A percentile compares a stretch with the other conserved stretches of the same genome.
phyloP scores from a whole-genome alignment of 768 basidiomycete species.

The Sarcodon sp. region DNA sequence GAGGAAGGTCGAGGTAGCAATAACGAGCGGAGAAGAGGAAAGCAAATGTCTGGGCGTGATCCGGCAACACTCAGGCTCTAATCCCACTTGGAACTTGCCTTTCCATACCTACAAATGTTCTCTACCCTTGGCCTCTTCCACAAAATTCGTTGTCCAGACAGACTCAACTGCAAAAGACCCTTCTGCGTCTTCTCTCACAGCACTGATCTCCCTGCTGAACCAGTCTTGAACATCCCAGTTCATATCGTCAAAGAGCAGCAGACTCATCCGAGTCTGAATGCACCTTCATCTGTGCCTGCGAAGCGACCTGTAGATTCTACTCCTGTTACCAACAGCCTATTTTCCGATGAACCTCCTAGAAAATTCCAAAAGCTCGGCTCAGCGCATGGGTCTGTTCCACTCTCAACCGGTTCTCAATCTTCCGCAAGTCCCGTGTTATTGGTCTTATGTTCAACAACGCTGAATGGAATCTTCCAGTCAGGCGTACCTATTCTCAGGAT shows the following conservation, averaged over 20 bases:
- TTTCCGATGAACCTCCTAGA: constrained; percentile 36
- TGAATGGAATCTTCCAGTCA: constrained; percentile 19
- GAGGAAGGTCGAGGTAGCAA: constrained; percentile 1
- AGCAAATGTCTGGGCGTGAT: neutral
- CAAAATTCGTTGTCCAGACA: constrained; percentile 45
- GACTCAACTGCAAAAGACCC: constrained; percentile 29
- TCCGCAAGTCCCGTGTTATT: constrained; percentile 10
- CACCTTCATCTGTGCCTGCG: constrained; percentile 4
- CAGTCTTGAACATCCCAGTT: constrained; percentile 25
- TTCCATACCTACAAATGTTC: constrained; percentile 37
- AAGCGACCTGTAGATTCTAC: constrained; percentile 4
- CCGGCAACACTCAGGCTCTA: neutral
- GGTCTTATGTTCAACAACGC: neutral
- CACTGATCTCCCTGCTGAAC: constrained; percentile 20
- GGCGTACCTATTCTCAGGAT: constrained; percentile 56
- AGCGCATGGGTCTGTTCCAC: constrained; percentile 26
- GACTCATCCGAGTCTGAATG: constrained; percentile 4
- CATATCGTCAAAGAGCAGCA: constrained; percentile 12
- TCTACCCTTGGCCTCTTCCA: constrained; percentile 45
- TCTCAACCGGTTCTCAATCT: constrained; percentile 24
- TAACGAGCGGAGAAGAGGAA: neutral
- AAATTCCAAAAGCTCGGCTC: constrained; percentile 50
- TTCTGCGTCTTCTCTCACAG: constrained; percentile 61
- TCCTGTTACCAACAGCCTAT: constrained; percentile 3
- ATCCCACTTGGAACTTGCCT: neutral